Conservation (phyloP, 306 rosid species). For the Dalbergia cultrata region DNA sequence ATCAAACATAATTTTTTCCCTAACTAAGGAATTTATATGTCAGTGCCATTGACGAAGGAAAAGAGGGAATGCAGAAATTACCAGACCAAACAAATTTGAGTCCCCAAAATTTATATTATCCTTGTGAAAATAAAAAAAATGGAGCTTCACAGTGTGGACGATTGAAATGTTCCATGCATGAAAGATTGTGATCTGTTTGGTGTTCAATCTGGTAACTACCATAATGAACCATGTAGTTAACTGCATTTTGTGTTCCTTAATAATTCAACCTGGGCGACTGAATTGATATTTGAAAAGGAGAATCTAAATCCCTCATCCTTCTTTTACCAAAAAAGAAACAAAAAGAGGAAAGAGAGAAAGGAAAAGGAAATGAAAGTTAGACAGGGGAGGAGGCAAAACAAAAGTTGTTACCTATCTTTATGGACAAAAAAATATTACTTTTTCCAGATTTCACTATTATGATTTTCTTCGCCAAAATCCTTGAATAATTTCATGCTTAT, state of each 20-base stretch:
- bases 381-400: neutral
- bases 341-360: conserved; percentile 4
- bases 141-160: no score
- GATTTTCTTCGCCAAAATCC: neutral
- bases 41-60: no score
- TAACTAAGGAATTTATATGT: no score
- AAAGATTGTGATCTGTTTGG: neutral
- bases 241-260: neutral
- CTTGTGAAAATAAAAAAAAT: neutral
- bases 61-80: neutral
- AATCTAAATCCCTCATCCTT: conserved; percentile 8
- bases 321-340: neutral
- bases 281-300: neutral
- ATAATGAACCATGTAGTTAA: neutral
- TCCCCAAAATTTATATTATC: neutral
- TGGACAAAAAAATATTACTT: neutral
- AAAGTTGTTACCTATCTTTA: conserved; percentile 14
- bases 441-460: neutral
- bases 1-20: no score
- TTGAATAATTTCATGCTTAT: conserved; percentile 12
- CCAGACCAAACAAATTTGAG: neutral
- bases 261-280: neutral
- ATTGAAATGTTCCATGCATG: neutral
- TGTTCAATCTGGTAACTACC: neutral
- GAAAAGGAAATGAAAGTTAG: neutral